phyloP scores from a whole-genome alignment of 805 yeast species.

The Wickerhamiella musiphila region DNA sequence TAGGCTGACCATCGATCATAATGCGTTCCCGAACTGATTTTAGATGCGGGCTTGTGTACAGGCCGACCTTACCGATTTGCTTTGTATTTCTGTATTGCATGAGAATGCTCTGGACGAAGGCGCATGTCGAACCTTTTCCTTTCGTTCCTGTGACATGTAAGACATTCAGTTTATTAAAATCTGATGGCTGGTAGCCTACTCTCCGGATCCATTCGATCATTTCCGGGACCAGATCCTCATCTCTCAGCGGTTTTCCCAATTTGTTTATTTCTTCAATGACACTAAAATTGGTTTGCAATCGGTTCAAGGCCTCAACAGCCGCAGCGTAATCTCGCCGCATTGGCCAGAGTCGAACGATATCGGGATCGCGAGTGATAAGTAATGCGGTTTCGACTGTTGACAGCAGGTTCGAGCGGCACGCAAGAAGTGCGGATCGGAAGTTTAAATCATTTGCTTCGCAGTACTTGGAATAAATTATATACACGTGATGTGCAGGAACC shows the following conservation, averaged over 20 bases:
- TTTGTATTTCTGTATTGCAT: conserved; percentile 32
- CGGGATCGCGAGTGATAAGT: too few species aligned
- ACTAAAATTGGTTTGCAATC: conserved; percentile 81
- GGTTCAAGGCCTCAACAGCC: conserved; percentile 71
- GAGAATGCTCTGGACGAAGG: conserved; percentile 72
- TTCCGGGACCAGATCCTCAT: conserved; percentile 51
- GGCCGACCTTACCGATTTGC: conserved; percentile 49
- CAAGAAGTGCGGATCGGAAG: too few species aligned
- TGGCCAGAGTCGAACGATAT: conserved; percentile 5
- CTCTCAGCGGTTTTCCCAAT: conserved; percentile 47
- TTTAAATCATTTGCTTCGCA: too few species aligned
- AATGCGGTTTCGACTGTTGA: too few species aligned
- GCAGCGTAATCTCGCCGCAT: conserved; percentile 28
- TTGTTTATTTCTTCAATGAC: conserved; percentile 67
- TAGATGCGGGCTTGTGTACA: conserved; percentile 94
- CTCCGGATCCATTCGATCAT: conserved; percentile 68
- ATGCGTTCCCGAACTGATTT: conserved; percentile 86
- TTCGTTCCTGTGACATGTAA: conserved; percentile 95
- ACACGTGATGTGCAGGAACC: conserved; percentile 41
- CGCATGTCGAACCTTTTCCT: conserved; percentile 97
- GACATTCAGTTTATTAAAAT: conserved; percentile 57
- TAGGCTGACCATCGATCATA: conserved; percentile 71
- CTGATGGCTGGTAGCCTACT: conserved; percentile 46
- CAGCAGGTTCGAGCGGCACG: too few species aligned
- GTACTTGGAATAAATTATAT: too few species aligned